phyloP scores from a whole-genome alignment of 192 early-diverging fungal species.

The Diversispora epigaea region DNA sequence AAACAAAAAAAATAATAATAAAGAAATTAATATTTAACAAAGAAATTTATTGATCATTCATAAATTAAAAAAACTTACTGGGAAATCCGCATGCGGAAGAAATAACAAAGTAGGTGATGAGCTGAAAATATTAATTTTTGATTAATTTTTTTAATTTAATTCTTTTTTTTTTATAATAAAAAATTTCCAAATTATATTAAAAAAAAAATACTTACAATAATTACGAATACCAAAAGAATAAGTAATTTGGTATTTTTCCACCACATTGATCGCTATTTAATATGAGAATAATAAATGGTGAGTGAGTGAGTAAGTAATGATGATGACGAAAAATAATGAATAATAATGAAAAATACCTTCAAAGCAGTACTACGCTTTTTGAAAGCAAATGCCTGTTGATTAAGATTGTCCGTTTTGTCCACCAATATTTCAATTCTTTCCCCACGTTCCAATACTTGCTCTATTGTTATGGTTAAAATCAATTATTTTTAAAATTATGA shows the following conservation, averaged over 20 bases:
- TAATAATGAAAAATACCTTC: slow-evolving; percentile 41
- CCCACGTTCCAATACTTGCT: slow-evolving; percentile 82
- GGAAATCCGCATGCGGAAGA: slow-evolving; percentile 82
- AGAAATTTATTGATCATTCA: background rate
- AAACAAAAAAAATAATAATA: background rate
- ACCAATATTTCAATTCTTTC: slow-evolving; percentile 87
- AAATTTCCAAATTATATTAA: background rate
- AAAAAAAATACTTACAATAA: slow-evolving; percentile 45
- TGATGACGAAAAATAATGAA: background rate
- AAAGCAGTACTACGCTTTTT: slow-evolving; percentile 82
- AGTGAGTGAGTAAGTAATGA: background rate
- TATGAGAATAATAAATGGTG: background rate
- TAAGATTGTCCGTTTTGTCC: slow-evolving; percentile 86
- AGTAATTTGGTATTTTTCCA: slow-evolving; percentile 92
- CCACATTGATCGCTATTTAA: slow-evolving; percentile 75
- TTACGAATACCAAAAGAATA: slow-evolving; percentile 61
- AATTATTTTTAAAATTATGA: background rate
- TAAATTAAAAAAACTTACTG: slow-evolving; percentile 35
- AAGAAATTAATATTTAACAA: background rate
- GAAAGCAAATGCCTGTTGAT: slow-evolving; percentile 87
- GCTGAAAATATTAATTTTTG: slow-evolving; percentile 36
- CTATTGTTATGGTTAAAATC: slow-evolving; percentile 39
- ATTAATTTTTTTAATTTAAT: background rate
- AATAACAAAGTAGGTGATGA: slow-evolving; percentile 75
- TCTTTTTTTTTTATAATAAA: background rate